Evolutionary conservation across 2,329 filamentous ascomycete species (phyloP).

Genomic region (Penicillium paneum): DNA sequence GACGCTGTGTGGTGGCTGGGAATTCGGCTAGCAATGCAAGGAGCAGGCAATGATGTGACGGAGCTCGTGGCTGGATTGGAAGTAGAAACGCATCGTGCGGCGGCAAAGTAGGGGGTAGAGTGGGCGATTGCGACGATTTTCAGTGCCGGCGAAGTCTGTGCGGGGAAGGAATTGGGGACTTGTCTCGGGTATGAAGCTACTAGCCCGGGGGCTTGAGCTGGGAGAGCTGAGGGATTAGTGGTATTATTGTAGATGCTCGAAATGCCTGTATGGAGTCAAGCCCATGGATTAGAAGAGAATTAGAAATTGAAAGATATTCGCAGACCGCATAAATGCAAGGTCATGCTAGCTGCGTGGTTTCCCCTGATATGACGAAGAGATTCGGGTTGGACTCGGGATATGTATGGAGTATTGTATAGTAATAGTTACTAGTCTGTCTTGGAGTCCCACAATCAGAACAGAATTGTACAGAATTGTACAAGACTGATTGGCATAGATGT

Average conservation of each 20-base stretch:
- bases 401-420: neutral
- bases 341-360: conserved; percentile 8
- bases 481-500: neutral
- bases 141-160: conserved; percentile 20
- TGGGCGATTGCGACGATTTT: conserved; percentile 12
- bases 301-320: neutral
- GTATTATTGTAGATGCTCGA: conserved; percentile 4
- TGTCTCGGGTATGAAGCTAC: conserved; percentile 2
- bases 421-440: conserved; percentile 1
- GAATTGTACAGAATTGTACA: neutral
- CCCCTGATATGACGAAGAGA: conserved; percentile 19
- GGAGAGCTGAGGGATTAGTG: neutral
- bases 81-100: conserved; percentile 37
- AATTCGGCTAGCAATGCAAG: conserved; percentile 26
- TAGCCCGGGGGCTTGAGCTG: neutral
- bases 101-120: conserved; percentile 20
- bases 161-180: conserved; percentile 5
- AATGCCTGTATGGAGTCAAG: neutral
- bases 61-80: conserved; percentile 12
- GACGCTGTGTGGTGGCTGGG: neutral
- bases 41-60: conserved; percentile 13
- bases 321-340: neutral
- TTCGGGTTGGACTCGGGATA: conserved; percentile 1
- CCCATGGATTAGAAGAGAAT: neutral
- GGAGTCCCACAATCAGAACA: neutral